These are phyloP conservation scores for Pythium aristosporum DNA, from an alignment of 352 stramenopile genomes.

Conservation along the genomic window DNA sequence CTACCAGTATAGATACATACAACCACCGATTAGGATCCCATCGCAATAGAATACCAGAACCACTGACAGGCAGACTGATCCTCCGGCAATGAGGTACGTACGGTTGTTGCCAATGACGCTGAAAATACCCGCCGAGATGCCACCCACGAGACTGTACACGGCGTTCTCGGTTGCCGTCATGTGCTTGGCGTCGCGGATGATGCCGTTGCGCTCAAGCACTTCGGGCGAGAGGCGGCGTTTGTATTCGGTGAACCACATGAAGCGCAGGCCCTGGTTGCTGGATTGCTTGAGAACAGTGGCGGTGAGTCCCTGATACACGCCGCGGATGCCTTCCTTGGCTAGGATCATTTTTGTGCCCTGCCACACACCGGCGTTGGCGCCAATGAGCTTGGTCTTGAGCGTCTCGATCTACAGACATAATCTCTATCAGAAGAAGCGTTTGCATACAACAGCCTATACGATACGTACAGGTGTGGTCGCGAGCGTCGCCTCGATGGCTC, in stretches of 20 bases:
- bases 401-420: constrained; percentile 83
- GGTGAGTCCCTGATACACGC: constrained; percentile 93
- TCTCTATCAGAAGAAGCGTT: not conserved
- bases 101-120: constrained; percentile 96
- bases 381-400: constrained; percentile 97
- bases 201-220: constrained; percentile 43
- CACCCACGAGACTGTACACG: constrained; percentile 90
- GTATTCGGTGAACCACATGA: constrained; percentile 98
- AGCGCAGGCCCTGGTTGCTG: constrained; percentile 95
- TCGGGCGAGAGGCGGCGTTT: constrained; percentile 70
- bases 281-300: constrained; percentile 95
- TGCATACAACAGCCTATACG: not conserved
- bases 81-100: constrained; percentile 39
- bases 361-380: constrained; percentile 92
- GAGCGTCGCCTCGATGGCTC: constrained; percentile 89
- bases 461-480: constrained; percentile 88
- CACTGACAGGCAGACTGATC: not conserved
- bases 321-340: constrained; percentile 86
- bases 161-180: constrained; percentile 70
- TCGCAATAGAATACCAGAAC: not conserved
- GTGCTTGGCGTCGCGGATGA: constrained; percentile 76
- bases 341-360: constrained; percentile 92
- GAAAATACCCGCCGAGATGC: constrained; percentile 96
- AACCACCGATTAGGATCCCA: not conserved
- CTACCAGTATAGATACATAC: constrained; percentile 25